Conservation (phyloP, 169 alveolate species). For the Babesia ovata region DNA sequence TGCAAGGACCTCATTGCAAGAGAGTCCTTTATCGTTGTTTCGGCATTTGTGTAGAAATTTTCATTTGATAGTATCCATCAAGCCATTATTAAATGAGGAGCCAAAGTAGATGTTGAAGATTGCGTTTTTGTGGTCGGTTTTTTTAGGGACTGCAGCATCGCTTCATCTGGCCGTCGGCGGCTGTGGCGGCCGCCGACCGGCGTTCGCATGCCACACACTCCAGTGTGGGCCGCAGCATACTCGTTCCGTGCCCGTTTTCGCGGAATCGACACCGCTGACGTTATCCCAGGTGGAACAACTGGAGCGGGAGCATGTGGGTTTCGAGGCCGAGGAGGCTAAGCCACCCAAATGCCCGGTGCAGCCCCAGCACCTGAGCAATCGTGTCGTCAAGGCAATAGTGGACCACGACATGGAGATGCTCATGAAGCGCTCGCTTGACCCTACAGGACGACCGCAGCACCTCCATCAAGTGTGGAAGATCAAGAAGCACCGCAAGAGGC, state of each 20-base stretch:
- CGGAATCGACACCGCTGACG: constrained; percentile 29
- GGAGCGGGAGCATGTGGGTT: constrained; percentile 34
- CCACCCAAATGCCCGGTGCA: constrained; percentile 38
- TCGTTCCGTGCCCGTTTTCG: not conserved
- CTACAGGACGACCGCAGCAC: constrained; percentile 23
- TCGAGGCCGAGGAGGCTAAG: constrained; percentile 37
- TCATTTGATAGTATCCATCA: not conserved
- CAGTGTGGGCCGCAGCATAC: not conserved
- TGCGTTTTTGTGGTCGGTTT: not conserved
- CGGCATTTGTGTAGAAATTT: too few relatives aligned
- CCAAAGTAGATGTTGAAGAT: not conserved
- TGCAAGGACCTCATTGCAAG: too few relatives aligned
- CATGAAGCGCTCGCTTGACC: constrained; percentile 17
- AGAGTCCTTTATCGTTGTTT: too few relatives aligned
- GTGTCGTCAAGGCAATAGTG: constrained; percentile 48
- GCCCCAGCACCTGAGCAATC: constrained; percentile 51
- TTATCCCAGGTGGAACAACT: constrained; percentile 10
- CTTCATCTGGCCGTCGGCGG: not conserved
- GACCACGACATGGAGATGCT: constrained; percentile 59
- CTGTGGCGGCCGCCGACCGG: not conserved
- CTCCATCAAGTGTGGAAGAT: constrained; percentile 43
- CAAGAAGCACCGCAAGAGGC: constrained; percentile 37
- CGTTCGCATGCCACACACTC: not conserved
- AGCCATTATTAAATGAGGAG: not conserved
- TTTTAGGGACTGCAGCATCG: not conserved